Conservation (phyloP, 2,329 filamentous ascomycete genomes). For the Raffaelea arxii region DNA sequence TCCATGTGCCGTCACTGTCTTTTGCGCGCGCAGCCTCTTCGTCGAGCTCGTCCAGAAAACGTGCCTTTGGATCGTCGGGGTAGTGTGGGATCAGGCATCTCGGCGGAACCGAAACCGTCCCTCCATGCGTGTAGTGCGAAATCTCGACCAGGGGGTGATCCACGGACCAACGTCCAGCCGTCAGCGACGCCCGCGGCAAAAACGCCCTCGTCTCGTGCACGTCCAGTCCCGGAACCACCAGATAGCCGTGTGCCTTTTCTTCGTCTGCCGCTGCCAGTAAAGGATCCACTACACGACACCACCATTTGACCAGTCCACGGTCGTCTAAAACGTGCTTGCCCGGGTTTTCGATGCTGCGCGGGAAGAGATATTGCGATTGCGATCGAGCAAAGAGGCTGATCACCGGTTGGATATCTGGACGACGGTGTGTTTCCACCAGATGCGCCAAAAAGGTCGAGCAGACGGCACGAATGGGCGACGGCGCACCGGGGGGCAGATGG, state of each 20-base stretch:
- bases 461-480: conserved; percentile 66
- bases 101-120: conserved; percentile 52
- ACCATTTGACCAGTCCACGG: conserved; percentile 85
- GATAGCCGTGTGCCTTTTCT: conserved; percentile 56
- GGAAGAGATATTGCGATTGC: conserved; percentile 91
- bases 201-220: conserved; percentile 70
- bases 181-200: conserved; percentile 46
- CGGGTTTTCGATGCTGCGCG: conserved; percentile 74
- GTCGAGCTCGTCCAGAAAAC: conserved; percentile 82
- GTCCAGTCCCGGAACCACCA: conserved; percentile 82
- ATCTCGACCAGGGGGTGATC: conserved; percentile 59
- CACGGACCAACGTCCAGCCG: conserved; percentile 56
- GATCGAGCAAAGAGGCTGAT: conserved; percentile 87
- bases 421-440: conserved; percentile 57
- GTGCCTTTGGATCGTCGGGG: conserved; percentile 89
- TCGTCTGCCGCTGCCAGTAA: conserved; percentile 43
- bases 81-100: conserved; percentile 82
- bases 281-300: conserved; percentile 79
- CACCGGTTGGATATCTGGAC: conserved; percentile 58
- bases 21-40: conserved; percentile 60
- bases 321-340: conserved; percentile 91
- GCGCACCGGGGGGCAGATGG: conserved; percentile 48
- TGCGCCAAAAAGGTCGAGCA: conserved; percentile 67
- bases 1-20: conserved; percentile 62
- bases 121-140: conserved; percentile 51